Conservation (phyloP, 176 grass and related monocot genomes). For the Puccinellia tenuiflora region DNA sequence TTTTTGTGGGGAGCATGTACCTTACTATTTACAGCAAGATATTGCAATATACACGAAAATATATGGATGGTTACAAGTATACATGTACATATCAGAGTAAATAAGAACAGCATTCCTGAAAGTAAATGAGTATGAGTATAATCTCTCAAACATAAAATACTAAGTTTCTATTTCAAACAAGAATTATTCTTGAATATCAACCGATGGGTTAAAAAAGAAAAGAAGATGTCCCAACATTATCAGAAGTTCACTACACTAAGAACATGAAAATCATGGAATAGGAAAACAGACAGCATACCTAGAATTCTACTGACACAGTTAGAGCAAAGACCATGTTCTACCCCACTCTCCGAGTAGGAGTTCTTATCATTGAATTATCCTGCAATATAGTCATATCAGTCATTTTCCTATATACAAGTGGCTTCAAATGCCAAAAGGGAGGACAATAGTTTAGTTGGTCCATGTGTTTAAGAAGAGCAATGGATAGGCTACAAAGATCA, state of each 20-base stretch:
- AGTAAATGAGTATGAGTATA: not conserved
- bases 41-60: not conserved
- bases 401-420: slow-evolving; percentile 2
- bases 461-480: not conserved
- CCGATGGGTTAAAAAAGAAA: not conserved
- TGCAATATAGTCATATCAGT: slow-evolving; percentile 27
- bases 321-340: slow-evolving; percentile 37
- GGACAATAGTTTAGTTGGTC: not conserved
- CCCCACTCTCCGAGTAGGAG: slow-evolving; percentile 45
- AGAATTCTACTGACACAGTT: slow-evolving; percentile 18
- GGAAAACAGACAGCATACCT: slow-evolving; percentile 29
- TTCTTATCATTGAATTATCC: slow-evolving; percentile 57
- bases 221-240: not conserved
- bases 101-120: not conserved
- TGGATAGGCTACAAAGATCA: not conserved
- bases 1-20: too few relatives aligned
- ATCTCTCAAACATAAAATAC: not conserved
- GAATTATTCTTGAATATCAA: not conserved
- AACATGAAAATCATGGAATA: slow-evolving; percentile 1
- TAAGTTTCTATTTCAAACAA: not conserved
- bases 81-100: slow-evolving; percentile 5
- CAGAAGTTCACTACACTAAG: not conserved
- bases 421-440: not conserved
- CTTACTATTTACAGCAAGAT: not conserved
- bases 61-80: not conserved